These are phyloP conservation scores for Fusarium papillatum DNA, from an alignment of 2,329 filamentous ascomycete species.

Conservation along the genomic window DNA sequence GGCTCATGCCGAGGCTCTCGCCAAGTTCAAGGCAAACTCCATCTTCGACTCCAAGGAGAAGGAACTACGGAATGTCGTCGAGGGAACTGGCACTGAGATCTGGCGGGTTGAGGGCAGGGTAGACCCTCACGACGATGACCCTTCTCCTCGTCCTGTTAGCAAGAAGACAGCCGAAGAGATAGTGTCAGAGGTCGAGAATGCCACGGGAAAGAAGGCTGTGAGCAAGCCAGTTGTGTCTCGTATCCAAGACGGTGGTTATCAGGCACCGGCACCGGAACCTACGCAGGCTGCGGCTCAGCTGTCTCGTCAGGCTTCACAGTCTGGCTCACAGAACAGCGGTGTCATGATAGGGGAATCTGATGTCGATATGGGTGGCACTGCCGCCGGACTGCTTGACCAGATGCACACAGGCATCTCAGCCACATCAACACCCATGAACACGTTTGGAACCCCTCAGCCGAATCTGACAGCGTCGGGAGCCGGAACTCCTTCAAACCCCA, in stretches of 20 bases:
- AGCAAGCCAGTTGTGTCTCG: conserved; percentile 76
- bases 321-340: conserved; percentile 68
- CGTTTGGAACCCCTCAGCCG: conserved; percentile 72
- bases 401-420: conserved; percentile 74
- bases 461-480: conserved; percentile 70
- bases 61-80: conserved; percentile 76
- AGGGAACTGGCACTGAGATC: conserved; percentile 70
- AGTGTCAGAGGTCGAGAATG: conserved; percentile 79
- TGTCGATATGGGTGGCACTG: conserved; percentile 75
- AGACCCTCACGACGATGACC: conserved; percentile 64
- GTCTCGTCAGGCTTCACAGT: conserved; percentile 67
- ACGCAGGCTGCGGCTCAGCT: conserved; percentile 52
- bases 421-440: conserved; percentile 72
- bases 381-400: conserved; percentile 76
- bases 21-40: conserved; percentile 79
- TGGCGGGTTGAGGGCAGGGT: conserved; percentile 74
- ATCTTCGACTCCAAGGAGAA: conserved; percentile 81
- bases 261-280: conserved; percentile 69
- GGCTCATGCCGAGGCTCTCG: conserved; percentile 82
- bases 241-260: conserved; percentile 82
- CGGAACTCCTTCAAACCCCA: conserved; percentile 67
- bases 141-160: conserved; percentile 50
- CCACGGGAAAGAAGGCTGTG: conserved; percentile 76
- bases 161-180: conserved; percentile 78
- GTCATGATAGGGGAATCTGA: conserved; percentile 71